Evolutionary conservation across 1,139 yeast genomes (phyloP).

Genomic region (Arxiozyma telluris): DNA sequence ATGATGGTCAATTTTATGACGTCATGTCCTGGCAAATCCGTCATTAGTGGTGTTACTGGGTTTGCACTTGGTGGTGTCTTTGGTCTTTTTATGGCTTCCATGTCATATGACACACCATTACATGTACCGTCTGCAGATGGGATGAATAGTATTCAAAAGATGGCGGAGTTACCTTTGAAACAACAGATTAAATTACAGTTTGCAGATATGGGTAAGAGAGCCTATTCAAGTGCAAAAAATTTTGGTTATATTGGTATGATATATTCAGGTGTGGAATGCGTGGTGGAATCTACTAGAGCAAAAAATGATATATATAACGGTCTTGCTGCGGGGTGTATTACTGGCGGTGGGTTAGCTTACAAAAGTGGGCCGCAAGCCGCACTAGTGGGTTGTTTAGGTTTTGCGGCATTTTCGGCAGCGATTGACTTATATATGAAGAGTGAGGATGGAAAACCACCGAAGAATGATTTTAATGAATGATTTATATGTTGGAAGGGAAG

Average conservation of each 20-base stretch:
- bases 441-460: constrained; percentile 80
- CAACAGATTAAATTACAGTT: constrained; percentile 92
- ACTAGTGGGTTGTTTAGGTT: constrained; percentile 87
- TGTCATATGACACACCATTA: constrained; percentile 37
- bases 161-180: constrained; percentile 78
- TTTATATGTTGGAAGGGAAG: neutral
- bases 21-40: constrained; percentile 92
- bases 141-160: constrained; percentile 34
- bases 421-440: constrained; percentile 83
- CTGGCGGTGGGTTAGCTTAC: constrained; percentile 92
- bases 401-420: constrained; percentile 93
- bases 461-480: constrained; percentile 77
- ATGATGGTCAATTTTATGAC: constrained; percentile 78
- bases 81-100: constrained; percentile 93
- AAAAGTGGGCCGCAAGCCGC: constrained; percentile 95
- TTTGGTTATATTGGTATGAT: constrained; percentile 93
- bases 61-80: constrained; percentile 93
- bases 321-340: constrained; percentile 84
- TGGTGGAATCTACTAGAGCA: constrained; percentile 69
- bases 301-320: constrained; percentile 92
- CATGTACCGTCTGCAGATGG: constrained; percentile 35
- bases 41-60: constrained; percentile 88
- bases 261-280: constrained; percentile 91
- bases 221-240: constrained; percentile 82
- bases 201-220: constrained; percentile 81